A percentile compares a stretch with the other conserved stretches of the same genome.
Evolutionary conservation across 2,329 filamentous ascomycete species (phyloP).

Genomic region (Aureobasidium sp.): DNA sequence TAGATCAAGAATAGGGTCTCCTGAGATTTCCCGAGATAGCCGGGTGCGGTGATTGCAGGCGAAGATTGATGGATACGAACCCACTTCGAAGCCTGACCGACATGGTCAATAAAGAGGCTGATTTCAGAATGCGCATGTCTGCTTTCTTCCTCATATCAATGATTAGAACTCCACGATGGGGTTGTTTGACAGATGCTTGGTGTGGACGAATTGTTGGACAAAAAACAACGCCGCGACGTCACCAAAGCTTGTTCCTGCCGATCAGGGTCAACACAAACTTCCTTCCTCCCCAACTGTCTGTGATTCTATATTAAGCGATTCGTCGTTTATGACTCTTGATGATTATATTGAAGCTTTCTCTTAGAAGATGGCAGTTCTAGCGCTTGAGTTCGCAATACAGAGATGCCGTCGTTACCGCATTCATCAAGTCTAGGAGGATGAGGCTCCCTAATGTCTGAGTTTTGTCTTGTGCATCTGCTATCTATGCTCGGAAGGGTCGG

Average conservation of each 20-base stretch:
- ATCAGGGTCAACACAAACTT: neutral
- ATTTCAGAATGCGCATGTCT: too few relatives aligned
- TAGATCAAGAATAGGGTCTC: too few relatives aligned
- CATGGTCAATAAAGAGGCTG: too few relatives aligned
- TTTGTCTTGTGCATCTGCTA: neutral
- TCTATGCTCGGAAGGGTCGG: slow-evolving; percentile 3
- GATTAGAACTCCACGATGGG: neutral
- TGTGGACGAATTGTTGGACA: neutral
- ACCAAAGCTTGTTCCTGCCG: slow-evolving; percentile 3
- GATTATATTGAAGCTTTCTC: too few relatives aligned
- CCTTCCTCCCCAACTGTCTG: neutral
- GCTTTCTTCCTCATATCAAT: too few relatives aligned
- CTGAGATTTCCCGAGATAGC: neutral
- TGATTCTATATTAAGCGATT: neutral
- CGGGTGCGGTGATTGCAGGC: neutral
- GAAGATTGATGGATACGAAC: too few relatives aligned
- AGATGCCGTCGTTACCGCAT: neutral
- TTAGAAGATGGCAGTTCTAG: neutral
- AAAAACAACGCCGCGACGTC: neutral
- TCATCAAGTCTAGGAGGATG: neutral
- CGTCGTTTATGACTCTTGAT: neutral
- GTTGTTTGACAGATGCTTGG: neutral
- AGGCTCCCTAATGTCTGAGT: neutral
- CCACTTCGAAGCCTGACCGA: too few relatives aligned
- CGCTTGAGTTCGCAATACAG: neutral